Base-by-base conservation (phyloP, 2,329 filamentous ascomycete species). In the Thelonectria discophora region DNA sequence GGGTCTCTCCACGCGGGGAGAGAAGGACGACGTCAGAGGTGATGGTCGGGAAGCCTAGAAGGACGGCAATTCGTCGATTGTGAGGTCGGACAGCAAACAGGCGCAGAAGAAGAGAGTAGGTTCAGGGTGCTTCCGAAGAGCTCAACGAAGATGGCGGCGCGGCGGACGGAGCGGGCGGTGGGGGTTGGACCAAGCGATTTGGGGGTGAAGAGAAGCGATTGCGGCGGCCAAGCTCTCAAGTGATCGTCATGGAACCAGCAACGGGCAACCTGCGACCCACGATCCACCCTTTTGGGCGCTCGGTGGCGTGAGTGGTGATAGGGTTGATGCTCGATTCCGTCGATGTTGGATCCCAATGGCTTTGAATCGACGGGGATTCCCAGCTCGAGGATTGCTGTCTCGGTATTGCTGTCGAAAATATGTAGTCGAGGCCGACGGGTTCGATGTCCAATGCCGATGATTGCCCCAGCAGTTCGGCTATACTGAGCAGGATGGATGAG, bases 141-240 rank as follows among this genome's bases (percentile, higher is more conserved):
- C 37, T 64, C 39, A 53, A 60, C 61, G 52, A 61, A 55, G 54
- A 60, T 60, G 52, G 55, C 65, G 51, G 58, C 60, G 52, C 49
- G 60, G 57, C 58, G 67, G 67, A 61, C 50, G 65, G 55, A 62
- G 65, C 51, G 59, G 42, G 65, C 45, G 45, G 58, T 63, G 60
- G 68, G 52, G 65, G 63, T 55, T 55, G 59, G 60, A 63, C 64
- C 64, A 57, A 56, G 42, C 58, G 49, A 58, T 39, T 59, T 51
- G 64, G 61, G 68, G 58, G 56, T 40, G 62, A 62, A 48, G 45
- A 30, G 27, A 48, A 48, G 54, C 54, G 55, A 62, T 58, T 54
- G 42, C 52, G 59, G 65, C 60, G 32, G 52, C 48, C 43, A 39
- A 46, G 24, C 45, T 43, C 40, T 45, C 27, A 43, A 39, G 13